Evolutionary conservation across 1,284 basidiomycete species (phyloP).

Genomic region (Apiotrichum mycotoxinovorans): DNA sequence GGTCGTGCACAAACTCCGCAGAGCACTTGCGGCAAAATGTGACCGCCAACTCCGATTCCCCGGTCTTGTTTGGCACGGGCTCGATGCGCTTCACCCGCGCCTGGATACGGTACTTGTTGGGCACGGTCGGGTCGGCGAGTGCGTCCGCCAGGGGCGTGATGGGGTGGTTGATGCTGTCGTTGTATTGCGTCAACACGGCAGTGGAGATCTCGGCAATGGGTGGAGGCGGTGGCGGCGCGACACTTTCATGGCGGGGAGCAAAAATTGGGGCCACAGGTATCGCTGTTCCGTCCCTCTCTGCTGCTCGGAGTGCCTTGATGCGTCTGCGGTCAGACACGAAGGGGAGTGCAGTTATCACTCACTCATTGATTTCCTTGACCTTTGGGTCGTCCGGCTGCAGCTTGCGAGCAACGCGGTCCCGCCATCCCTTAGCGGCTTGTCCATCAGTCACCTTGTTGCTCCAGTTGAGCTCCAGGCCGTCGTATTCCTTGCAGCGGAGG

Average conservation of each 20-base stretch:
- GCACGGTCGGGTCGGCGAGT: slow-evolving; percentile 22
- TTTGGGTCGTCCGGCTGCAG: slow-evolving; percentile 13
- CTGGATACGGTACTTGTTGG: slow-evolving; percentile 33
- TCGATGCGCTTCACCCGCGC: slow-evolving; percentile 25
- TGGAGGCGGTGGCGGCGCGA: background rate
- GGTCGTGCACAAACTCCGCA: background rate
- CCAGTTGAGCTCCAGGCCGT: slow-evolving; percentile 34
- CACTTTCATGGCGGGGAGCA: background rate
- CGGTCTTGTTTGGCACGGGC: slow-evolving; percentile 1
- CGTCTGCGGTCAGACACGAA: slow-evolving; percentile 13
- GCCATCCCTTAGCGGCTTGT: slow-evolving; percentile 23
- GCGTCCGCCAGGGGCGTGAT: slow-evolving; percentile 23
- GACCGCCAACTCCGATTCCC: slow-evolving; percentile 7
- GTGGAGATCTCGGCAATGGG: slow-evolving; percentile 2
- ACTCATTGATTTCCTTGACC: slow-evolving; percentile 30
- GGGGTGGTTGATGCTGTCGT: slow-evolving; percentile 22
- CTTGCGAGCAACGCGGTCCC: slow-evolving; percentile 6
- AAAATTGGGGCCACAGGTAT: background rate
- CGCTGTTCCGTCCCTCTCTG: background rate
- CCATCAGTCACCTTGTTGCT: slow-evolving; percentile 27
- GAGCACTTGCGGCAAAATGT: slow-evolving; percentile 11
- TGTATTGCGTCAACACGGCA: slow-evolving; percentile 5
- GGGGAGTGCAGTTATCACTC: slow-evolving; percentile 5
- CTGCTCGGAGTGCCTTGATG: slow-evolving; percentile 1
- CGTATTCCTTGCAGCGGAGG: slow-evolving; percentile 22